Evolutionary conservation across 495 filamentous ascomycete species (phyloP), one percentile per base, ranked within the genome.

Genomic region (Tuber microsphaerosporum): DNA sequence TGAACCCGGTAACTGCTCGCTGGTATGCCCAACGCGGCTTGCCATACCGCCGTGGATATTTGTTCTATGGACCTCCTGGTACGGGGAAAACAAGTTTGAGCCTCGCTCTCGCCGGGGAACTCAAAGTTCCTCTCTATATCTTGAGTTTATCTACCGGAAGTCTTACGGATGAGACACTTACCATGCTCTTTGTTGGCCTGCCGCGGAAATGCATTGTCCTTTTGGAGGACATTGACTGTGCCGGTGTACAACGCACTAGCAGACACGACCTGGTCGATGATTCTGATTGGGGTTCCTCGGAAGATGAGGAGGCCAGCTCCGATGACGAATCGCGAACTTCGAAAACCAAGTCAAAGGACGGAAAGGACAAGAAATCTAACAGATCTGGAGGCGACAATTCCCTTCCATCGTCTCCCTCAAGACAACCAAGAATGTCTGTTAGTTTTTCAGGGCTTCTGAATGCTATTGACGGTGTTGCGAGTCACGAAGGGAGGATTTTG

Each of bases 1-100:
- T 97, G 44, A 89, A 93, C 77, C 93, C 93, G 0, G 83, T 87
- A 2, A 95, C 91, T 3, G 85, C 89, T 17, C 84, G 89, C 8
- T 97, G 93, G 93, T 97, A 97, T 80, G 87, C 90, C 6, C 89
- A 91, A 80, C 88, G 89, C 44, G 89, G 89, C 39, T 88, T 92
- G 76, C 90, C 90, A 0, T 93, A 92, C 79, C 86, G 89, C 2
- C 84, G 89, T 72, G 90, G 89, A 6, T 89, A 89, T 75, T 83
- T 92, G 0, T 87, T 92, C 48, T 86, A 91, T 75, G 91, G 91
- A 0, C 90, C 91, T 0, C 91, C 91, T 4, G 91, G 91, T 3
- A 92, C 90, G 0, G 90, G 90, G 5, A 92, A 92, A 80, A 89
- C 88, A 20, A 89, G 87, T 26, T 85, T 91, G 26, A 88, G 88